Conservation (phyloP, 768 basidiomycete genomes). For the Brasilioporus rufonigricans region DNA sequence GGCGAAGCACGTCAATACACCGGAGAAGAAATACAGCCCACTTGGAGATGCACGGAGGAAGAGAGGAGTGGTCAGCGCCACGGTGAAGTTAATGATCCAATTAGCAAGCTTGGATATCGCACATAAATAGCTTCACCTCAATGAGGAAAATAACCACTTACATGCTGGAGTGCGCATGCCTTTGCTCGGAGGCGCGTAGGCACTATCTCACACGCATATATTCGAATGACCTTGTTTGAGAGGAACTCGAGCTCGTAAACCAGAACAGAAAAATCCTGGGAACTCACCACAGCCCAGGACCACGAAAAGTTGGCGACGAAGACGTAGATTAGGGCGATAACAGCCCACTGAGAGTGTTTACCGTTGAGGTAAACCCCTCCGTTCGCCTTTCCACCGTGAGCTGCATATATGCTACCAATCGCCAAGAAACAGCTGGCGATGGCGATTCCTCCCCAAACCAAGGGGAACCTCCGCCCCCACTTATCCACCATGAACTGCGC, state of each 20-base stretch:
- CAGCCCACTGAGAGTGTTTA: slow-evolving; percentile 33
- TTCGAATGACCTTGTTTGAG: slow-evolving; percentile 30
- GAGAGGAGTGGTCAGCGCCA: slow-evolving; percentile 45
- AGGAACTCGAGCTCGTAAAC: background rate
- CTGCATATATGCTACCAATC: slow-evolving; percentile 44
- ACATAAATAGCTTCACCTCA: slow-evolving; percentile 1
- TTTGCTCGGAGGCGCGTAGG: slow-evolving; percentile 46
- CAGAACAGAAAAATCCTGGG: background rate
- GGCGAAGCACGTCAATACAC: slow-evolving; percentile 35
- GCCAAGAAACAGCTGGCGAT: slow-evolving; percentile 39
- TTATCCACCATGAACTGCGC: slow-evolving; percentile 40
- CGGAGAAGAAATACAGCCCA: slow-evolving; percentile 48
- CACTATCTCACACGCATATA: slow-evolving; percentile 46
- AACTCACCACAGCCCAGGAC: slow-evolving; percentile 43
- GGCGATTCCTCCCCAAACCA: slow-evolving; percentile 42
- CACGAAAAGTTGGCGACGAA: slow-evolving; percentile 43
- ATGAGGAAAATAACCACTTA: slow-evolving; percentile 14
- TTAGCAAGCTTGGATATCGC: slow-evolving; percentile 19
- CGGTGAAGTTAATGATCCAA: slow-evolving; percentile 39
- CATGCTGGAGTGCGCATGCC: slow-evolving; percentile 44
- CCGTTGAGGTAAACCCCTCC: slow-evolving; percentile 23
- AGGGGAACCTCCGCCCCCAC: slow-evolving; percentile 35
- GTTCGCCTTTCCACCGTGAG: slow-evolving; percentile 31
- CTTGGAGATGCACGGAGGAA: slow-evolving; percentile 44
- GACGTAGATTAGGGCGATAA: slow-evolving; percentile 47